A percentile compares a stretch with the other conserved stretches of the same genome.
phyloP scores from a whole-genome alignment of 495 filamentous ascomycete species.

The Daldinia grandis region DNA sequence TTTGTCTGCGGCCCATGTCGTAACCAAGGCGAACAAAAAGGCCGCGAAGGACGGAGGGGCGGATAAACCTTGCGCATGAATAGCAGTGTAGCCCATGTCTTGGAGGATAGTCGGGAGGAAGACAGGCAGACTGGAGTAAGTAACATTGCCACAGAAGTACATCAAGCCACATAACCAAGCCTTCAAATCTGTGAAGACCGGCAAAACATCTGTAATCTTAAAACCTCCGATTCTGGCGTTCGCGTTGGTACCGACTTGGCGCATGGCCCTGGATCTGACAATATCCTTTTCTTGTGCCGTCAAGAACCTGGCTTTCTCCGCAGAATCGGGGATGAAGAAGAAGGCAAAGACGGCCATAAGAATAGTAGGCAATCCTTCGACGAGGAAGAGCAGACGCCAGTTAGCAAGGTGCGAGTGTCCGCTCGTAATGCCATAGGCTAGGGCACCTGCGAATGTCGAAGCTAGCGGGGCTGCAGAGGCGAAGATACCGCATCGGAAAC shows the following conservation, averaged over 20 bases:
- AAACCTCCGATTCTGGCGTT: slow-evolving; percentile 56
- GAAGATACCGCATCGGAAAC: slow-evolving; percentile 76
- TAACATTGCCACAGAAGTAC: slow-evolving; percentile 61
- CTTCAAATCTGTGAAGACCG: slow-evolving; percentile 66
- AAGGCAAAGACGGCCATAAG: slow-evolving; percentile 68
- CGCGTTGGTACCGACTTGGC: slow-evolving; percentile 64
- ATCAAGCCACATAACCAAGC: slow-evolving; percentile 49
- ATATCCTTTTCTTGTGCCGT: slow-evolving; percentile 73
- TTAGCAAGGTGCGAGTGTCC: slow-evolving; percentile 70
- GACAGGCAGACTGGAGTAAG: slow-evolving; percentile 79
- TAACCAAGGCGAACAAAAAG: slow-evolving; percentile 69
- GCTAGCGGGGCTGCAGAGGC: slow-evolving; percentile 76
- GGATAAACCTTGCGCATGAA: slow-evolving; percentile 78
- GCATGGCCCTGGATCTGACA: slow-evolving; percentile 65
- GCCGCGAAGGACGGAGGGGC: slow-evolving; percentile 79
- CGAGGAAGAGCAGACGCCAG: slow-evolving; percentile 80
- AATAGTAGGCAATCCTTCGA: slow-evolving; percentile 77
- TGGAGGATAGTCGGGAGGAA: slow-evolving; percentile 82
- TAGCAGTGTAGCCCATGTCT: slow-evolving; percentile 76
- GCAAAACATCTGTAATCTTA: slow-evolving; percentile 64
- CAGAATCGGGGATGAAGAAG: slow-evolving; percentile 73
- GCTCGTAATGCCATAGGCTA: slow-evolving; percentile 81
- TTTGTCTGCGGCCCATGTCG: slow-evolving; percentile 75
- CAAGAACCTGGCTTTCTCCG: slow-evolving; percentile 71
- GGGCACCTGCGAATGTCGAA: slow-evolving; percentile 77